Evolutionary conservation across 331 rosid genomes (phyloP).

Genomic region (Malus hybrid): DNA sequence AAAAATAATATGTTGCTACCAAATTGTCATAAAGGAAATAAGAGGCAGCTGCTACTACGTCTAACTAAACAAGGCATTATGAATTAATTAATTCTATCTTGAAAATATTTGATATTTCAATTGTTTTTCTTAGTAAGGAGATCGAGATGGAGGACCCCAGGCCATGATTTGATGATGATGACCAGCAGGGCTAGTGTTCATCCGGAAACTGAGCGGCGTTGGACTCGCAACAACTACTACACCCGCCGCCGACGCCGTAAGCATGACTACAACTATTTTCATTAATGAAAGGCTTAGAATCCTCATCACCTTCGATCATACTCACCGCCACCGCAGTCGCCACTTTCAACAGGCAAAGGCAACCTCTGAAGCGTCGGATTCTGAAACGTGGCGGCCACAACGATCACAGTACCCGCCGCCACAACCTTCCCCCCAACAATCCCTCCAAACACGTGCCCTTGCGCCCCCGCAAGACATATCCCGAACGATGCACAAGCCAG

Average conservation of each 20-base stretch:
- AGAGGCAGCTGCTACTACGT: no score
- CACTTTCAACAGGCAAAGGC: constrained; percentile 2
- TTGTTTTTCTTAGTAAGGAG: constrained; percentile 2
- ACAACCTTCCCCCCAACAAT: constrained; percentile 34
- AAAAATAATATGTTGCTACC: no score
- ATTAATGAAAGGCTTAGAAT: background rate
- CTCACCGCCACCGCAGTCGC: background rate
- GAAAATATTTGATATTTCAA: no score
- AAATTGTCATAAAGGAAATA: no score
- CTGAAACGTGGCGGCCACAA: constrained; percentile 19
- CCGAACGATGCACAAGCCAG: constrained; percentile 24
- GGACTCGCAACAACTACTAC: background rate
- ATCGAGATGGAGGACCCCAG: constrained; percentile 23
- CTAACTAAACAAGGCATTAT: no score
- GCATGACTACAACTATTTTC: background rate
- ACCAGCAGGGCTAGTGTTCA: background rate
- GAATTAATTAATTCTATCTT: no score
- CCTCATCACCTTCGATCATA: background rate
- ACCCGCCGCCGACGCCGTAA: background rate
- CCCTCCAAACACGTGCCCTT: constrained; percentile 52
- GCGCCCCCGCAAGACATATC: constrained; percentile 24
- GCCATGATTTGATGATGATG: constrained; percentile 19
- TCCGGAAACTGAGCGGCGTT: constrained; percentile 9
- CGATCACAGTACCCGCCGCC: constrained; percentile 29
- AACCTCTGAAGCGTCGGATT: constrained; percentile 23